These are phyloP conservation scores for Metrosideros polymorpha DNA, from an alignment of 441 rosid species.

Conservation along the genomic window DNA sequence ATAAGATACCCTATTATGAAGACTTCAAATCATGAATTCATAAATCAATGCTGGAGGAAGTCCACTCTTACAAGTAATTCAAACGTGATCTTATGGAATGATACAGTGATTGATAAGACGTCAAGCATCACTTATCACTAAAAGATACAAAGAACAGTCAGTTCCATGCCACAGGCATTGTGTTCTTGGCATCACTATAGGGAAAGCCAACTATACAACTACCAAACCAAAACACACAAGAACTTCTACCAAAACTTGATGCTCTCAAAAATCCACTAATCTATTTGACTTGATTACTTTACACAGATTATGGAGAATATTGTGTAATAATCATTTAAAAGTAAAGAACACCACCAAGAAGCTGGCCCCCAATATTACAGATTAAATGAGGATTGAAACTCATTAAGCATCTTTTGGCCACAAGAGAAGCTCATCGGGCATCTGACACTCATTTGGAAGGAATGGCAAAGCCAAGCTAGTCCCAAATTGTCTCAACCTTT, in stretches of 20 bases:
- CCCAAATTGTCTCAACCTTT: background rate
- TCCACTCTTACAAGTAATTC: background rate
- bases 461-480: background rate
- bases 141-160: background rate
- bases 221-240: background rate
- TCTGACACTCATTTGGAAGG: background rate
- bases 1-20: background rate
- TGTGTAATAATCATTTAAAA: background rate
- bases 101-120: background rate
- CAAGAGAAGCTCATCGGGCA: background rate
- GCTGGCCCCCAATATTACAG: background rate
- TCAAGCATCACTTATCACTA: background rate
- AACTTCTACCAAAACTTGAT: background rate
- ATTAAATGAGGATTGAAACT: background rate
- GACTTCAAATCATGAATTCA: background rate
- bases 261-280: background rate
- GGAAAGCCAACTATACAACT: background rate
- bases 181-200: background rate
- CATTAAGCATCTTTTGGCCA: background rate
- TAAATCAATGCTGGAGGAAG: background rate
- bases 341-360: background rate
- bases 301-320: background rate
- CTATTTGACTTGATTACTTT: background rate
- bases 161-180: background rate
- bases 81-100: background rate